Conservation (phyloP, 768 basidiomycete genomes). For the Asterophora lycoperdoides region DNA sequence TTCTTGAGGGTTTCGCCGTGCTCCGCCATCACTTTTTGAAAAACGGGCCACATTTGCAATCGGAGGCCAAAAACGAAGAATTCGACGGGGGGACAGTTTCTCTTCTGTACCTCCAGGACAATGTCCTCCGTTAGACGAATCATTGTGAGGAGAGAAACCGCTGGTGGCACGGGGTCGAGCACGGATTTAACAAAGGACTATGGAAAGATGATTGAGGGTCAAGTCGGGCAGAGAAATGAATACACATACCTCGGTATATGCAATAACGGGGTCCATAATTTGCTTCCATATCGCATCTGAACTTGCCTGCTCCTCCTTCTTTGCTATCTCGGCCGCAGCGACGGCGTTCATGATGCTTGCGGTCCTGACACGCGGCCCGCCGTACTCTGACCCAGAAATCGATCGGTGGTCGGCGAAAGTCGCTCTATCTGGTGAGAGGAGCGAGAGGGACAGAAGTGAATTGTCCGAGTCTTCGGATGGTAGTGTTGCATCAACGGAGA, state of each 20-base stretch:
- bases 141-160: conserved; percentile 80
- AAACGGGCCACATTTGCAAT: conserved; percentile 89
- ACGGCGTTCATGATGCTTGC: conserved; percentile 33
- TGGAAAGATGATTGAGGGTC: neutral
- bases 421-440: conserved; percentile 42
- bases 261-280: conserved; percentile 85
- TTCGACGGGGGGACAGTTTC: conserved; percentile 77
- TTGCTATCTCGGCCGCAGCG: conserved; percentile 30
- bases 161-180: conserved; percentile 71
- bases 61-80: conserved; percentile 76
- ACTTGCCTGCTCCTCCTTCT: conserved; percentile 57
- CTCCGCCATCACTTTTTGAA: conserved; percentile 84
- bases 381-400: conserved; percentile 49
- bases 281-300: conserved; percentile 82
- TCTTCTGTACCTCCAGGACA: conserved; percentile 67
- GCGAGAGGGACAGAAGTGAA: conserved; percentile 32
- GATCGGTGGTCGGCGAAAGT: conserved; percentile 40
- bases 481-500: conserved; percentile 41
- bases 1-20: conserved; percentile 81
- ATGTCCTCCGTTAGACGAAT: conserved; percentile 86
- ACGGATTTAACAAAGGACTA: conserved; percentile 67
- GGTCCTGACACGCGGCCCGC: conserved; percentile 28
- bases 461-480: conserved; percentile 32
- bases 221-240: neutral
- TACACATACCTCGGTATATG: conserved; percentile 67